phyloP scores from a whole-genome alignment of 1,284 basidiomycete species.

The Apiotrichum akiyoshidainum region DNA sequence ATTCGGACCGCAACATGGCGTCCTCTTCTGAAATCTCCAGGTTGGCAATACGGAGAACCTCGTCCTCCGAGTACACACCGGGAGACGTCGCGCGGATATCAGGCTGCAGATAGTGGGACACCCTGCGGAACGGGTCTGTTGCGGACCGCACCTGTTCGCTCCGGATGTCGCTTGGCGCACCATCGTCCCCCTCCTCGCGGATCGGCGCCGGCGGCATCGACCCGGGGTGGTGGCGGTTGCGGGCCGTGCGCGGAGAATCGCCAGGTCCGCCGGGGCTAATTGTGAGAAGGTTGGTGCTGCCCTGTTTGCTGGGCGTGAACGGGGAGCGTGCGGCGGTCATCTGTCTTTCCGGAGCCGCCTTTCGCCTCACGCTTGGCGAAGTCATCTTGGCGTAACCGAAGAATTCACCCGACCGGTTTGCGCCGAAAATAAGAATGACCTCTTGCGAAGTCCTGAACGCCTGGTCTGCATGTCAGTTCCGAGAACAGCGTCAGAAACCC shows the following conservation, averaged over 20 bases:
- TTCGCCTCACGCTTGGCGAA: slow-evolving; percentile 33
- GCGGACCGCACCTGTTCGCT: slow-evolving; percentile 15
- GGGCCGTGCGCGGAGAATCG: not conserved
- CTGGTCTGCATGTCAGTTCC: slow-evolving; percentile 58
- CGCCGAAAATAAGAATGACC: slow-evolving; percentile 84
- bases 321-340: slow-evolving; percentile 10
- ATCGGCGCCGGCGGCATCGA: slow-evolving; percentile 22
- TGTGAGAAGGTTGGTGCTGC: slow-evolving; percentile 5
- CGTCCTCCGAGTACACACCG: slow-evolving; percentile 36
- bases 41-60: slow-evolving; percentile 15
- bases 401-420: slow-evolving; percentile 76
- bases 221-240: not conserved
- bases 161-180: not conserved
- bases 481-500: not conserved
- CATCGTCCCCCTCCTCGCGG: slow-evolving; percentile 27
- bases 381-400: slow-evolving; percentile 74
- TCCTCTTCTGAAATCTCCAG: slow-evolving; percentile 9
- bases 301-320: slow-evolving; percentile 8
- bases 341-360: slow-evolving; percentile 9
- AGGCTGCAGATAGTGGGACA: not conserved
- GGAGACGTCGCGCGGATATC: slow-evolving; percentile 30
- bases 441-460: slow-evolving; percentile 82
- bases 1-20: slow-evolving; percentile 17
- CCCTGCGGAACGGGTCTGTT: slow-evolving; percentile 15
- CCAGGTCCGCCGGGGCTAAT: not conserved